A percentile compares a stretch with the other conserved stretches of the same genome.
Conservation (phyloP, 805 yeast genomes). For the Candida manassasensis region DNA sequence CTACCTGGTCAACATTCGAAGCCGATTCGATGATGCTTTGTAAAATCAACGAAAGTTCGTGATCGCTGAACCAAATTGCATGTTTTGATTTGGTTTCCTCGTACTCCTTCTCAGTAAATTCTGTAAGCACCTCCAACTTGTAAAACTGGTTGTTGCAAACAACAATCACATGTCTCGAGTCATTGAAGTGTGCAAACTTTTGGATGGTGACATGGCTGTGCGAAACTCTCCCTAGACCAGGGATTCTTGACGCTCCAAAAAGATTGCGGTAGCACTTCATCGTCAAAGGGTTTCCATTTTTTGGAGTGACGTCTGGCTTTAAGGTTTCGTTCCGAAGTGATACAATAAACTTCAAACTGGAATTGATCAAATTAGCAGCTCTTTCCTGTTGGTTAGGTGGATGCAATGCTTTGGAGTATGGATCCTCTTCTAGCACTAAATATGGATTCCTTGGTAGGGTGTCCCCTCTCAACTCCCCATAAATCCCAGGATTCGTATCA, state of each 20-base stretch:
- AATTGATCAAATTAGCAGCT: slow-evolving; percentile 61
- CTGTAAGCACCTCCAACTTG: slow-evolving; percentile 44
- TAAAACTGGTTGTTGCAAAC: slow-evolving; percentile 49
- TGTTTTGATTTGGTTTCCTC: slow-evolving; percentile 19
- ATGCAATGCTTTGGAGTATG: slow-evolving; percentile 47
- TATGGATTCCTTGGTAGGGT: slow-evolving; percentile 76
- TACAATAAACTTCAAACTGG: slow-evolving; percentile 61
- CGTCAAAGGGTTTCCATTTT: slow-evolving; percentile 47
- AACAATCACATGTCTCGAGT: slow-evolving; percentile 47
- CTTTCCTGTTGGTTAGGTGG: slow-evolving; percentile 66
- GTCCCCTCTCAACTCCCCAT: slow-evolving; percentile 61
- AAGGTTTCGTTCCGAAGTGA: slow-evolving; percentile 52
- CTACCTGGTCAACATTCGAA: slow-evolving; percentile 26
- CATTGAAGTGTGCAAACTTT: slow-evolving; percentile 22
- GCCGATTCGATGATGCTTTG: slow-evolving; percentile 41
- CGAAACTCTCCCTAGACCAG: slow-evolving; percentile 20
- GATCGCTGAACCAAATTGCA: slow-evolving; percentile 49
- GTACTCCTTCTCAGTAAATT: slow-evolving; percentile 14
- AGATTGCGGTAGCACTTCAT: slow-evolving; percentile 65
- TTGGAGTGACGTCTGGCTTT: slow-evolving; percentile 55
- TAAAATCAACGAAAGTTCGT: slow-evolving; percentile 43
- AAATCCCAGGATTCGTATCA: slow-evolving; percentile 50
- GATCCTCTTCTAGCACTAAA: slow-evolving; percentile 70
- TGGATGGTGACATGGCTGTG: slow-evolving; percentile 31
- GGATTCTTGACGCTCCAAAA: slow-evolving; percentile 64